A percentile compares a stretch with the other conserved stretches of the same genome.
Evolutionary conservation across 495 filamentous ascomycete species (phyloP).

Genomic region (Hypoxylon subgilvum): DNA sequence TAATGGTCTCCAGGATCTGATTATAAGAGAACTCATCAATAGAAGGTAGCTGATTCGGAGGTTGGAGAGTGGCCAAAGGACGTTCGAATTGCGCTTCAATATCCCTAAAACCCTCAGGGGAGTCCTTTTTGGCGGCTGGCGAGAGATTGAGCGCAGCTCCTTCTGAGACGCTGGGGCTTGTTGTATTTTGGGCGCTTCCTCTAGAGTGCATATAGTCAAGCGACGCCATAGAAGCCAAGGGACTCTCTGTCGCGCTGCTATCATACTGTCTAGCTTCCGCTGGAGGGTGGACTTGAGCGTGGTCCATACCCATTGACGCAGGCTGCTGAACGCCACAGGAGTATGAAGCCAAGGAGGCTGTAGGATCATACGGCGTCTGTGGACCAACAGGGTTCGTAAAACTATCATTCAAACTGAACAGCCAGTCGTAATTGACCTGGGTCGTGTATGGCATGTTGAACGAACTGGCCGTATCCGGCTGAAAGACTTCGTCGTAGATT

Average conservation of each 20-base stretch:
- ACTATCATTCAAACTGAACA: conserved; percentile 52
- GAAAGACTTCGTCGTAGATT: conserved; percentile 51
- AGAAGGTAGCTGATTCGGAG: conserved; percentile 34
- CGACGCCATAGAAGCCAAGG: conserved; percentile 21
- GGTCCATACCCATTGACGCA: conserved; percentile 1
- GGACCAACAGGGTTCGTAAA: not conserved
- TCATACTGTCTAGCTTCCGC: conserved; percentile 4
- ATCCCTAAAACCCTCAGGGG: not conserved
- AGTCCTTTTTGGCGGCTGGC: not conserved
- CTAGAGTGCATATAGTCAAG: conserved; percentile 11
- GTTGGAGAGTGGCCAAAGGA: conserved; percentile 25
- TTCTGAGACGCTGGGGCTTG: conserved; percentile 15
- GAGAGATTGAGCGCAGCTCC: conserved; percentile 1
- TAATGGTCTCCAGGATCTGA: conserved; percentile 52
- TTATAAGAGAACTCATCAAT: conserved; percentile 49
- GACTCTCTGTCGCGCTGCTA: conserved; percentile 6
- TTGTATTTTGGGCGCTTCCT: conserved; percentile 11
- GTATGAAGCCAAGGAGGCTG: conserved; percentile 12
- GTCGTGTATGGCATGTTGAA: conserved; percentile 66
- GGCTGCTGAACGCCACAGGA: conserved; percentile 11
- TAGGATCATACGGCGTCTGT: conserved; percentile 20
- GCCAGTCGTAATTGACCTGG: conserved; percentile 62
- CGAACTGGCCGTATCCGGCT: conserved; percentile 54
- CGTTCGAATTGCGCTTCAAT: conserved; percentile 26
- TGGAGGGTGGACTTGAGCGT: conserved; percentile 1